Evolutionary conservation across 2,329 filamentous ascomycete species (phyloP).

Genomic region (Diaporthe humulicola): DNA sequence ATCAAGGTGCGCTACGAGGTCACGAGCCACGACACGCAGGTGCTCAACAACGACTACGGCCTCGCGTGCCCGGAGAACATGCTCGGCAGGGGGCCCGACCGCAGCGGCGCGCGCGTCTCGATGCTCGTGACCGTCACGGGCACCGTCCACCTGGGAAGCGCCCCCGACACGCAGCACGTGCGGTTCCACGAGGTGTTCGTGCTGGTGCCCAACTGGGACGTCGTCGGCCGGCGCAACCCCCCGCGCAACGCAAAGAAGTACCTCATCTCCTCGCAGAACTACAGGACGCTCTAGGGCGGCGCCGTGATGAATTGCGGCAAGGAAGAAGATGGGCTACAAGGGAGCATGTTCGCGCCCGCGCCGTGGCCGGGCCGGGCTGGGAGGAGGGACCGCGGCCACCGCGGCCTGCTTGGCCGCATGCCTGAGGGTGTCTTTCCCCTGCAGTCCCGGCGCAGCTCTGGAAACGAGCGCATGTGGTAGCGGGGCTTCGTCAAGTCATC

Average conservation of each 20-base stretch:
- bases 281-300: conserved; percentile 64
- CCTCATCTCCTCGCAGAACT: conserved; percentile 81
- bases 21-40: conserved; percentile 81
- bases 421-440: conserved; percentile 3
- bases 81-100: conserved; percentile 51
- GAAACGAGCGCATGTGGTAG: conserved; percentile 17
- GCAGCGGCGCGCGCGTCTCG: conserved; percentile 73
- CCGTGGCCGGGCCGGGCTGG: not conserved
- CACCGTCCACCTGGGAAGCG: conserved; percentile 76
- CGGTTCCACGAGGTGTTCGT: conserved; percentile 87
- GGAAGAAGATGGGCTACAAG: not conserved
- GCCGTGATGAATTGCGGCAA: not conserved
- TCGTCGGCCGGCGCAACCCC: conserved; percentile 64
- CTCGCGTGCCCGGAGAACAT: conserved; percentile 66
- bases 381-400: not conserved
- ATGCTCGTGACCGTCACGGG: conserved; percentile 82
- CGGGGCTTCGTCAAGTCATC: too few relatives aligned
- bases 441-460: conserved; percentile 8
- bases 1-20: conserved; percentile 75
- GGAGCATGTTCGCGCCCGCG: not conserved
- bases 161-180: conserved; percentile 71
- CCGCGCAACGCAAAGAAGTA: conserved; percentile 65
- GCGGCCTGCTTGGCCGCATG: not conserved
- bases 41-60: conserved; percentile 77
- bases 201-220: conserved; percentile 81